Percentiles rank a stretch among this genome's conserved stretches.
Conservation (phyloP, 768 basidiomycete genomes). For the Mycena floridula region DNA sequence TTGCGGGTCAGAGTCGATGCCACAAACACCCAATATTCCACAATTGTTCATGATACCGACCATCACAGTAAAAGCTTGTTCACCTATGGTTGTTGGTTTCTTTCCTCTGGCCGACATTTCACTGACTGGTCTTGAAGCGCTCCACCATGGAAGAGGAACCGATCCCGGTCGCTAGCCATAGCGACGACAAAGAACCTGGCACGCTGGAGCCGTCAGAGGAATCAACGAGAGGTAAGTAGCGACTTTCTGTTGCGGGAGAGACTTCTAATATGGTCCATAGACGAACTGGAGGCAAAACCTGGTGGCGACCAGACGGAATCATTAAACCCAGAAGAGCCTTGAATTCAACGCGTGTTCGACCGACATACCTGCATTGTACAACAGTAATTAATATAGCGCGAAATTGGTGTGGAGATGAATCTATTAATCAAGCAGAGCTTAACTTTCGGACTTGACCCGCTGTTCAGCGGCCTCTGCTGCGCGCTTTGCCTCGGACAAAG, state of each 20-base stretch:
- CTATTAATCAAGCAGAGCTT: not conserved
- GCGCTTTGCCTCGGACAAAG: constrained; percentile 55
- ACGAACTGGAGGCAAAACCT: not conserved
- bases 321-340: not conserved
- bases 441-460: not conserved
- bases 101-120: too few relatives aligned
- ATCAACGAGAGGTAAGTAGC: too few relatives aligned
- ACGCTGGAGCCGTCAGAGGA: too few relatives aligned
- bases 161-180: too few relatives aligned
- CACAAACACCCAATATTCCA: not conserved
- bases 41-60: not conserved
- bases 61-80: too few relatives aligned
- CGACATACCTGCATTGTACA: not conserved
- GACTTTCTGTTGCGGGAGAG: too few relatives aligned
- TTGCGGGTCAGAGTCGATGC: not conserved
- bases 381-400: not conserved
- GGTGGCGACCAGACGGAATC: not conserved
- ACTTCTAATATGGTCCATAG: not conserved
- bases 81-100: too few relatives aligned
- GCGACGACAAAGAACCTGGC: too few relatives aligned
- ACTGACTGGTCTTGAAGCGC: too few relatives aligned
- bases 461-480: constrained; percentile 30
- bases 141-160: too few relatives aligned
- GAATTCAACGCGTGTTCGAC: not conserved
- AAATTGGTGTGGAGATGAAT: not conserved